Conservation (phyloP, 345 rosid species). For the Acer campestre region DNA sequence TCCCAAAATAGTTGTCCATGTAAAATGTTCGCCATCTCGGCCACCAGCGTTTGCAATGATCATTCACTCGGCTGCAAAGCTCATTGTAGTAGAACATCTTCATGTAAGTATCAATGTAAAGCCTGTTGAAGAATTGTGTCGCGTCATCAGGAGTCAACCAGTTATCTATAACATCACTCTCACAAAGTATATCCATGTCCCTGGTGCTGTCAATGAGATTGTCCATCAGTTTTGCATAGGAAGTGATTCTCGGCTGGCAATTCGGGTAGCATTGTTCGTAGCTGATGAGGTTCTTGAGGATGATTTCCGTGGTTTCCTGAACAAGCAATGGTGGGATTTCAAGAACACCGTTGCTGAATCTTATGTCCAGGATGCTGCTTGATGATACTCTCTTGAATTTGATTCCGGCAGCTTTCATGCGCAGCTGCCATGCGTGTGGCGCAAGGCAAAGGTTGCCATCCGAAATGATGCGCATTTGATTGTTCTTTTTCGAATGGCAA, state of each 20-base stretch:
- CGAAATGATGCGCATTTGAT: background rate
- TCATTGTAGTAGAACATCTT: constrained; percentile 15
- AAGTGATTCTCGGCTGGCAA: constrained; percentile 19
- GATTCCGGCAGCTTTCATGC: constrained; percentile 26
- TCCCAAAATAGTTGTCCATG: constrained; percentile 22
- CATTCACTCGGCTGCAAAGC: constrained; percentile 7
- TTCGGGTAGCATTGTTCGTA: constrained; percentile 22
- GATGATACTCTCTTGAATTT: background rate
- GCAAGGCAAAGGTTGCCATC: constrained; percentile 20
- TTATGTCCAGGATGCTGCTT: constrained; percentile 23
- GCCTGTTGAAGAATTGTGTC: constrained; percentile 20
- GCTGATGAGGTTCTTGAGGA: constrained; percentile 18
- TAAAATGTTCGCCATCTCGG: constrained; percentile 17
- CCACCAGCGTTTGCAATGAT: constrained; percentile 12
- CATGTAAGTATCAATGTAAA: constrained; percentile 24
- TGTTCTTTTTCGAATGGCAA: constrained; percentile 1
- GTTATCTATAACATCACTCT: constrained; percentile 7
- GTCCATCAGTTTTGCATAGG: constrained; percentile 29
- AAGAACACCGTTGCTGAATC: constrained; percentile 4
- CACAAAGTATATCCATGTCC: constrained; percentile 24
- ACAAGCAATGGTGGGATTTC: constrained; percentile 18
- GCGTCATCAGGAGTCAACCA: constrained; percentile 27
- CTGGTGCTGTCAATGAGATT: constrained; percentile 24
- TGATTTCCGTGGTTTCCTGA: constrained; percentile 17
- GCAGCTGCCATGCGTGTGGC: too few species aligned